phyloP scores from a whole-genome alignment of 2,329 filamentous ascomycete genomes.

The Fusarium aywerte region DNA sequence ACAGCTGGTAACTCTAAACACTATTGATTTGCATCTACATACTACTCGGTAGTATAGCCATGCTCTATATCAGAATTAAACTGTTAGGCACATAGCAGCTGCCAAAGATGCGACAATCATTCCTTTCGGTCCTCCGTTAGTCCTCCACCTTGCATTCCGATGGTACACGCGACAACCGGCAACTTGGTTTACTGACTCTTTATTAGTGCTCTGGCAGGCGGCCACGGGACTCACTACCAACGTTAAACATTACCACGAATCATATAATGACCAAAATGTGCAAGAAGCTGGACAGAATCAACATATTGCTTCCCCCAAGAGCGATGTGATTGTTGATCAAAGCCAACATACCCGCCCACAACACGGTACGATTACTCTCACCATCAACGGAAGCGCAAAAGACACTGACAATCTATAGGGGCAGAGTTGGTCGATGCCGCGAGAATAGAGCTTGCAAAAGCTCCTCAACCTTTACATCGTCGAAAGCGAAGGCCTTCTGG shows the following conservation, averaged over 20 bases:
- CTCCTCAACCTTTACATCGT: constrained; percentile 58
- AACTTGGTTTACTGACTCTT: constrained; percentile 41
- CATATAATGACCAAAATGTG: constrained; percentile 46
- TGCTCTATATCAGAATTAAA: constrained; percentile 43
- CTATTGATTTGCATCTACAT: constrained; percentile 19
- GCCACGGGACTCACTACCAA: constrained; percentile 53
- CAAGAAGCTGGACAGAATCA: constrained; percentile 46
- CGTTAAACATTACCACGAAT: constrained; percentile 53
- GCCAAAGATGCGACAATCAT: constrained; percentile 55
- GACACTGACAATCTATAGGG: constrained; percentile 51
- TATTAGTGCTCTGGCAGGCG: constrained; percentile 61
- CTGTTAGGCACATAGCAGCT: constrained; percentile 50
- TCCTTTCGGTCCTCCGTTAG: constrained; percentile 57
- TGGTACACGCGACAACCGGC: constrained; percentile 39
- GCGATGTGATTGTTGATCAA: constrained; percentile 48
- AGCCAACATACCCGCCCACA: constrained; percentile 47
- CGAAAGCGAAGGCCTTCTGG: constrained; percentile 59
- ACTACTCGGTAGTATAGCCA: constrained; percentile 42
- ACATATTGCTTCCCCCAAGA: constrained; percentile 48
- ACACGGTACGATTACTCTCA: constrained; percentile 50
- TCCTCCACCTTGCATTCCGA: constrained; percentile 1
- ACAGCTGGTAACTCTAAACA: constrained; percentile 47
- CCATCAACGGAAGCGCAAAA: constrained; percentile 6
- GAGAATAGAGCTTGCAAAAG: constrained; percentile 60
- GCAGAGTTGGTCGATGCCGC: constrained; percentile 65